A percentile compares a stretch with the other conserved stretches of the same genome.
These are phyloP conservation scores for Epichloe amarillans DNA, from an alignment of 2,329 filamentous ascomycete genomes.

Conservation along the genomic window DNA sequence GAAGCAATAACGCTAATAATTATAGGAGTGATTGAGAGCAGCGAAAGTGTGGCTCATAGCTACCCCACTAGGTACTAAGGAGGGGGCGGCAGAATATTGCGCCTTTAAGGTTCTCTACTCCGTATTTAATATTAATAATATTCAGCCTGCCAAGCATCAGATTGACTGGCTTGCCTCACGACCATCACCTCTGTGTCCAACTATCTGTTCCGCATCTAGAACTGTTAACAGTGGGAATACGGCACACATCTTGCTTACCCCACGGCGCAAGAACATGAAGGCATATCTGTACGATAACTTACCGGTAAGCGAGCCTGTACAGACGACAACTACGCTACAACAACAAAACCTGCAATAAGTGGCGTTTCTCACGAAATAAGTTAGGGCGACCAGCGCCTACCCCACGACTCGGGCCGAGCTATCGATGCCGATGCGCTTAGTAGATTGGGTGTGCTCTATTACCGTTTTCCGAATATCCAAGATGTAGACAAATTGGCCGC, in stretches of 20 bases:
- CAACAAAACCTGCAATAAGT: background rate
- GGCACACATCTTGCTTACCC: background rate
- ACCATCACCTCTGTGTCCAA: too few relatives aligned
- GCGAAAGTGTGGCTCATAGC: too few relatives aligned
- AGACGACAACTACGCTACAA: background rate
- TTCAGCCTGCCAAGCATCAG: too few relatives aligned
- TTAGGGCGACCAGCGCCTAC: slow-evolving; percentile 83
- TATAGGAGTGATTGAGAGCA: background rate
- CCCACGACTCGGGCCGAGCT: slow-evolving; percentile 70
- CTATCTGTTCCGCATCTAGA: background rate
- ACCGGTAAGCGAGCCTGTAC: slow-evolving; percentile 26
- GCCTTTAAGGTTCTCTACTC: too few relatives aligned
- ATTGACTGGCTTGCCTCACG: too few relatives aligned
- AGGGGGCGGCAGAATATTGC: too few relatives aligned
- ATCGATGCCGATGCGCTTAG: slow-evolving; percentile 54
- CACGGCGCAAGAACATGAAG: slow-evolving; percentile 29
- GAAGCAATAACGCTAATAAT: background rate
- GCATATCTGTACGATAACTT: slow-evolving; percentile 45
- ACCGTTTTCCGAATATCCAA: slow-evolving; percentile 47
- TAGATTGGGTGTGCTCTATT: slow-evolving; percentile 70
- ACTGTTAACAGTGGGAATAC: background rate
- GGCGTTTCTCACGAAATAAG: slow-evolving; percentile 5
- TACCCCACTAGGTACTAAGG: too few relatives aligned
- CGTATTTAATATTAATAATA: too few relatives aligned
- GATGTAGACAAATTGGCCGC: slow-evolving; percentile 62